Percentiles rank a stretch among this genome's conserved stretches.
phyloP scores from a whole-genome alignment of 768 basidiomycete species.

The Leccinum ochraceum region DNA sequence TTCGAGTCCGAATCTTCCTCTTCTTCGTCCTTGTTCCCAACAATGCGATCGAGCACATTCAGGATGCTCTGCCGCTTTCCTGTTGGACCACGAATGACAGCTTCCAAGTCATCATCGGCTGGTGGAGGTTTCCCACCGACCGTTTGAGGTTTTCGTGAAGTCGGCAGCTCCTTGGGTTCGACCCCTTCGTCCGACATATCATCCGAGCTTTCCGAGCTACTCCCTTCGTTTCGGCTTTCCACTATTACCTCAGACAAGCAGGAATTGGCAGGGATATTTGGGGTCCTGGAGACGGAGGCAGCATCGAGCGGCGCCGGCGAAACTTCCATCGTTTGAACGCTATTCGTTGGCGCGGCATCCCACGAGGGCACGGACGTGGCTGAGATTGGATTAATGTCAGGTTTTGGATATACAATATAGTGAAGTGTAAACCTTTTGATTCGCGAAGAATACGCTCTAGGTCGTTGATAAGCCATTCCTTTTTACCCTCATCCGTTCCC shows the following conservation, averaged over 20 bases:
- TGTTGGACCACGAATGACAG: conserved; percentile 44
- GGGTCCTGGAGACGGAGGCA: conserved; percentile 13
- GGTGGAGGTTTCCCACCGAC: conserved; percentile 5
- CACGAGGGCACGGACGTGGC: conserved; percentile 1
- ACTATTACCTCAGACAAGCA: conserved; percentile 38
- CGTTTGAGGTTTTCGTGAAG: background rate
- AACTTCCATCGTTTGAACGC: conserved; percentile 1
- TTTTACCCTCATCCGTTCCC: conserved; percentile 21
- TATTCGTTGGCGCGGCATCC: conserved; percentile 1
- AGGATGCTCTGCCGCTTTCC: conserved; percentile 19
- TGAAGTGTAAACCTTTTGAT: conserved; percentile 27
- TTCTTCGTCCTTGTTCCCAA: conserved; percentile 34
- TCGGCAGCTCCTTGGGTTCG: conserved; percentile 13
- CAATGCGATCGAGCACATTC: conserved; percentile 32
- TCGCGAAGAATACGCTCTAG: conserved; percentile 38
- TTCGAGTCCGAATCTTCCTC: conserved; percentile 40
- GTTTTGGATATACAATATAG: background rate
- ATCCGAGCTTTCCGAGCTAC: conserved; percentile 38
- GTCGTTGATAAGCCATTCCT: conserved; percentile 40
- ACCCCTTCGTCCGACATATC: conserved; percentile 22
- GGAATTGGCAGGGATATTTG: conserved; percentile 33
- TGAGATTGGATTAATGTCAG: conserved; percentile 16
- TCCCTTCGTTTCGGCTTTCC: conserved; percentile 41
- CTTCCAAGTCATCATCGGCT: conserved; percentile 36
- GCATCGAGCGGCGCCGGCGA: background rate